phyloP scores from a whole-genome alignment of 345 rosid genomes.

The Acer saccharum region DNA sequence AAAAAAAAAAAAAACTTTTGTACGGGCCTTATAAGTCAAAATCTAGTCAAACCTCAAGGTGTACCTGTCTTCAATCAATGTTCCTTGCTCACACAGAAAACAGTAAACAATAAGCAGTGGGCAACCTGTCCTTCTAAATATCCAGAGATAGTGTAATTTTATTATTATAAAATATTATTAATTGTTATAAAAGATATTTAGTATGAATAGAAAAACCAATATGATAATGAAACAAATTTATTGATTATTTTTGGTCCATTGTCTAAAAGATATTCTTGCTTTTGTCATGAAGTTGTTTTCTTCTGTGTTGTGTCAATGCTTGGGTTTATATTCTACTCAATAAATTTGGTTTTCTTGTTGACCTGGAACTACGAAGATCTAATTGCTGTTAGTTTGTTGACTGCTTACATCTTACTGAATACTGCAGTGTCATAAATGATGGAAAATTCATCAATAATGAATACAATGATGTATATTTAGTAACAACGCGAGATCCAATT shows the following conservation, averaged over 20 bases:
- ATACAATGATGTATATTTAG: conserved; percentile 82
- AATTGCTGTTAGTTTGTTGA: conserved; percentile 8
- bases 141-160: neutral
- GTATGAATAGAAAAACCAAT: neutral
- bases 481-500: conserved; percentile 76
- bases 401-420: conserved; percentile 10
- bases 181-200: neutral
- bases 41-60: neutral
- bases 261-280: neutral
- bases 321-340: neutral
- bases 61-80: neutral
- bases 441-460: conserved; percentile 90
- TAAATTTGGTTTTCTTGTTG: neutral
- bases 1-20: neutral
- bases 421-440: conserved; percentile 68
- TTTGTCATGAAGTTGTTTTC: neutral
- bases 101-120: neutral
- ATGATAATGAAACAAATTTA: neutral
- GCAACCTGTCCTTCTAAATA: neutral
- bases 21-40: neutral
- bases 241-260: neutral
- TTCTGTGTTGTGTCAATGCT: neutral
- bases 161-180: neutral
- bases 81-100: neutral
- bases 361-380: neutral